These are phyloP conservation scores for Xylariales sp. DNA, from an alignment of 2,329 filamentous ascomycete genomes.

Conservation along the genomic window DNA sequence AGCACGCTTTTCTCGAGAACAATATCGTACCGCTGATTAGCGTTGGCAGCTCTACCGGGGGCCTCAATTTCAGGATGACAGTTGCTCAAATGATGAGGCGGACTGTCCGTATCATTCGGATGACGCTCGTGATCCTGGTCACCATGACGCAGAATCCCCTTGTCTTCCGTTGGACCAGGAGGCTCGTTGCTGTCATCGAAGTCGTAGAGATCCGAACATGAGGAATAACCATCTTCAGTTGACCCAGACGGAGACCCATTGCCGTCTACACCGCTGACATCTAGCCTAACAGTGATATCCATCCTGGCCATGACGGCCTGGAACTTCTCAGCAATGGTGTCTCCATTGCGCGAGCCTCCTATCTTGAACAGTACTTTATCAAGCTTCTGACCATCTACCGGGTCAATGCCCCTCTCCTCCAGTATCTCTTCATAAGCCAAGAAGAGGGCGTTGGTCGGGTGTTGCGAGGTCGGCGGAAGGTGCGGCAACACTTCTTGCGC, in stretches of 20 bases:
- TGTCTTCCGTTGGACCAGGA: not conserved
- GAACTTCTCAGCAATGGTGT: slow-evolving; percentile 64
- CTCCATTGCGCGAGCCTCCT: slow-evolving; percentile 56
- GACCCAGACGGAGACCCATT: slow-evolving; percentile 18
- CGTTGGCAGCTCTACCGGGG: not conserved
- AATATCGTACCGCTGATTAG: not conserved
- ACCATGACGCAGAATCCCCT: not conserved
- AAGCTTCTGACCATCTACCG: slow-evolving; percentile 70
- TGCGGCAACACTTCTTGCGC: slow-evolving; percentile 61
- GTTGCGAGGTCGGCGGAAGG: slow-evolving; percentile 54
- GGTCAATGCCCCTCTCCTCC: slow-evolving; percentile 62
- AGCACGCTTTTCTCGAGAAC: slow-evolving; percentile 18
- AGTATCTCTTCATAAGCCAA: slow-evolving; percentile 74
- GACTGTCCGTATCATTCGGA: not conserved
- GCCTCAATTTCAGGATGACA: not conserved
- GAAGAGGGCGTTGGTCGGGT: slow-evolving; percentile 75
- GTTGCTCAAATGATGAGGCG: not conserved
- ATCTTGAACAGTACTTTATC: slow-evolving; percentile 77
- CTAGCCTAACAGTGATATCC: slow-evolving; percentile 67
- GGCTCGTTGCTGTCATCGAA: slow-evolving; percentile 11
- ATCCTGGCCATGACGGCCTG: slow-evolving; percentile 61
- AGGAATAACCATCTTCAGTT: slow-evolving; percentile 18
- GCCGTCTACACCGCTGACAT: slow-evolving; percentile 28
- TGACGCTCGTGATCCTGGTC: not conserved
- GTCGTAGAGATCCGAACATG: slow-evolving; percentile 3